A percentile compares a stretch with the other conserved stretches of the same genome.
phyloP scores from a whole-genome alignment of 441 rosid species.

The Euphorbia corollata region DNA sequence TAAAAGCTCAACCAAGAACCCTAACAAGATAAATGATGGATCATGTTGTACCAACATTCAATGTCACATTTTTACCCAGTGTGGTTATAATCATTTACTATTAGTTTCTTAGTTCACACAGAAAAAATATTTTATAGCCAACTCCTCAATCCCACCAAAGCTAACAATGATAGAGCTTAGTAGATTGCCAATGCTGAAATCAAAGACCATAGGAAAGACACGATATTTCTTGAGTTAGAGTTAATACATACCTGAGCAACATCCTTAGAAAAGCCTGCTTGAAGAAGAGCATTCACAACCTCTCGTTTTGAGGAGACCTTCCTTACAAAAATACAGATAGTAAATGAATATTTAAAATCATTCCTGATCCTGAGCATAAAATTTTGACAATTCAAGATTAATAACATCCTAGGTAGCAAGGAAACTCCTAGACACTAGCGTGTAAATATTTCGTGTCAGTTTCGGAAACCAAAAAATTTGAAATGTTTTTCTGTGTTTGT shows the following conservation, averaged over 20 bases:
- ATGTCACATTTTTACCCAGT: too few relatives aligned
- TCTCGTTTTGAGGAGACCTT: constrained; percentile 70
- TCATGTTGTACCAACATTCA: too few relatives aligned
- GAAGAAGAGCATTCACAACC: constrained; percentile 48
- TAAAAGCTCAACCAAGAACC: too few relatives aligned
- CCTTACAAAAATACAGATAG: constrained; percentile 24
- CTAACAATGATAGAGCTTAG: background rate
- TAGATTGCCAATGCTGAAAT: background rate
- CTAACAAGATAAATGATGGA: too few relatives aligned
- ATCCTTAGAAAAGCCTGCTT: constrained; percentile 76
- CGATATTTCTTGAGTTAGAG: background rate
- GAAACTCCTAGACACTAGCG: too few relatives aligned
- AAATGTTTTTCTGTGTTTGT: too few relatives aligned
- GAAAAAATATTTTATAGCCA: background rate
- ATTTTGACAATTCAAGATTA: background rate
- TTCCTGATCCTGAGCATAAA: constrained; percentile 1
- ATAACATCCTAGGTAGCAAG: background rate
- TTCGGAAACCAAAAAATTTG: too few relatives aligned
- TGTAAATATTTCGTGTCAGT: too few relatives aligned
- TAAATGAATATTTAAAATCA: constrained; percentile 11
- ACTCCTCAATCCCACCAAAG: background rate
- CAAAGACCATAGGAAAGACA: background rate
- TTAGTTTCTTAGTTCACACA: too few relatives aligned
- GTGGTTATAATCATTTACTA: too few relatives aligned
- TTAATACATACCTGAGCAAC: constrained; percentile 61